A percentile compares a stretch with the other conserved stretches of the same genome.
phyloP scores from a whole-genome alignment of 2,329 filamentous ascomycete species.

The Sclerotinia nivalis region DNA sequence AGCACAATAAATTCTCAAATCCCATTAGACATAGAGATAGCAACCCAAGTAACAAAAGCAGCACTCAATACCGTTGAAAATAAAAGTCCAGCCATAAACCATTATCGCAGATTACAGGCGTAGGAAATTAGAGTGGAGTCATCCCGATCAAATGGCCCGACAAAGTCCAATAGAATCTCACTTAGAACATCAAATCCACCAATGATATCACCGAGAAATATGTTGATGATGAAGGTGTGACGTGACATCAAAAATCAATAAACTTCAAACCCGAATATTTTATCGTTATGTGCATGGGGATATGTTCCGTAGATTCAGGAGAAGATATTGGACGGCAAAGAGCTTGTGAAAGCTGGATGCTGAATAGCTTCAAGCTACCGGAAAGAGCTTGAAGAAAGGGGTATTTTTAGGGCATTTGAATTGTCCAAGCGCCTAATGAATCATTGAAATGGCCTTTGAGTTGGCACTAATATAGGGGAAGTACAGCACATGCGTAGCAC shows the following conservation, averaged over 20 bases:
- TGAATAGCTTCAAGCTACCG: not conserved
- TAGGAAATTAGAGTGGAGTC: constrained; percentile 7
- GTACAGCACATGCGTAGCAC: not conserved
- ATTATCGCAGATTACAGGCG: not conserved
- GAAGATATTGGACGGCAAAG: not conserved
- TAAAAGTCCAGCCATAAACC: not conserved
- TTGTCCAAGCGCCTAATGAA: not conserved
- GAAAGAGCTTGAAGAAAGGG: constrained; percentile 3
- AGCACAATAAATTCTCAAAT: not conserved
- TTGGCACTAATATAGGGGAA: not conserved
- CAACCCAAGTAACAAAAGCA: not conserved
- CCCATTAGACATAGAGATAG: accelerated
- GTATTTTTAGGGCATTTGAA: not conserved
- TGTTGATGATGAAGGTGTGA: constrained; percentile 7
- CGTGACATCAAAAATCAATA: constrained; percentile 4
- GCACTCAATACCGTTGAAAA: not conserved
- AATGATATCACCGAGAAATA: not conserved
- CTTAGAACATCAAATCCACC: accelerated
- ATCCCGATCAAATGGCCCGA: not conserved
- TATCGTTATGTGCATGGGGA: not conserved
- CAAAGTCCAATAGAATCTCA: not conserved
- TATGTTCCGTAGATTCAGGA: not conserved
- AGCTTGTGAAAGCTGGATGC: not conserved
- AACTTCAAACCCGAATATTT: not conserved
- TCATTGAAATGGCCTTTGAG: not conserved